phyloP scores from a whole-genome alignment of 2,329 filamentous ascomycete species.

The Diaporthe ilicicola region DNA sequence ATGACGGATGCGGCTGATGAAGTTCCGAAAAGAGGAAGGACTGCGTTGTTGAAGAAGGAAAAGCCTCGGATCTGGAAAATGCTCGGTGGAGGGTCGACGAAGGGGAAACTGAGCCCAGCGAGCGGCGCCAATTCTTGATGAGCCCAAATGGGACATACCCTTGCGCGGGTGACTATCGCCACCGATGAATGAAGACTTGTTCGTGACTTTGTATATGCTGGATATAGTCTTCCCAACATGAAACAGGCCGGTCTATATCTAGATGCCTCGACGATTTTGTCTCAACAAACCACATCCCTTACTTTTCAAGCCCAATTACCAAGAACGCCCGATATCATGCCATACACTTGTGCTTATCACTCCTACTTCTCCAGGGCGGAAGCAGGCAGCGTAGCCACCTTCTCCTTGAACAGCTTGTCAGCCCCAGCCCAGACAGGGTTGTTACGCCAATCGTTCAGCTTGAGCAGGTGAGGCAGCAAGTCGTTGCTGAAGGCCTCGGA shows the following conservation, averaged over 20 bases:
- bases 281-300: not conserved
- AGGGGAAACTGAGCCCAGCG: not conserved
- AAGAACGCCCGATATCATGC: slow-evolving; percentile 31
- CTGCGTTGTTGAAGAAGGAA: not conserved
- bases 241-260: slow-evolving; percentile 19
- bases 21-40: not conserved
- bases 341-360: not conserved
- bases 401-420: slow-evolving; percentile 84
- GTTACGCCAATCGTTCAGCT: slow-evolving; percentile 78
- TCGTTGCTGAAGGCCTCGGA: slow-evolving; percentile 83
- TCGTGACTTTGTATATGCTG: not conserved
- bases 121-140: not conserved
- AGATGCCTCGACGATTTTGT: not conserved
- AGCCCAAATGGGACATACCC: slow-evolving; percentile 1
- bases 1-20: not conserved
- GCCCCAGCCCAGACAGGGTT: slow-evolving; percentile 85
- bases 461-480: slow-evolving; percentile 78
- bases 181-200: not conserved
- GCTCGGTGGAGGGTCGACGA: not conserved
- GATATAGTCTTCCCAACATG: slow-evolving; percentile 1
- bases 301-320: slow-evolving; percentile 9
- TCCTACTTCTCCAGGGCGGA: slow-evolving; percentile 32
- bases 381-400: slow-evolving; percentile 64
- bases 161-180: not conserved
- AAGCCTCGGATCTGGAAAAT: slow-evolving; percentile 17